Conservation (phyloP, 345 rosid genomes). For the Pugionium cornutum region DNA sequence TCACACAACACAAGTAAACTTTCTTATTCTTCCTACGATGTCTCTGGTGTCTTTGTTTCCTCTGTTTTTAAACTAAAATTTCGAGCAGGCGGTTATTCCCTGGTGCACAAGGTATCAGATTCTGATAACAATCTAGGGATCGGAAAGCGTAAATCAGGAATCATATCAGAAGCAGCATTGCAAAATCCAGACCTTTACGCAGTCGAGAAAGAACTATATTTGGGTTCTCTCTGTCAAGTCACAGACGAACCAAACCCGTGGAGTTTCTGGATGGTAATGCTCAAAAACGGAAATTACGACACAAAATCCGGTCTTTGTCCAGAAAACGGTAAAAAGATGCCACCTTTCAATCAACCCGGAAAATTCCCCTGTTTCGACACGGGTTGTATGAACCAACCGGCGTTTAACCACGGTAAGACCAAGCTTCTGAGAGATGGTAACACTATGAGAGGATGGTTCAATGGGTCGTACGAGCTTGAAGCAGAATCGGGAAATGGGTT, state of each 20-base stretch:
- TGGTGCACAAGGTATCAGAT: constrained; percentile 64
- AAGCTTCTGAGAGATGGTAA: constrained; percentile 45
- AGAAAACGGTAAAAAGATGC: constrained; percentile 54
- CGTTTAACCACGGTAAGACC: constrained; percentile 55
- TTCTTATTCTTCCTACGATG: not conserved
- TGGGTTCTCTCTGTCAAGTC: constrained; percentile 72
- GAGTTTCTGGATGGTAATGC: constrained; percentile 94
- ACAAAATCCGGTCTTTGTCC: constrained; percentile 65
- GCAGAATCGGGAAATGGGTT: constrained; percentile 30
- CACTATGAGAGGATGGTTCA: constrained; percentile 72
- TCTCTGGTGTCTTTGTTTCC: constrained; percentile 3
- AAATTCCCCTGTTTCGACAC: constrained; percentile 71
- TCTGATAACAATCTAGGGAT: constrained; percentile 64
- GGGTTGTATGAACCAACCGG: constrained; percentile 91
- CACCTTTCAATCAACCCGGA: constrained; percentile 48
- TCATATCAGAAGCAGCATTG: constrained; percentile 36
- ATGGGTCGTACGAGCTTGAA: constrained; percentile 70
- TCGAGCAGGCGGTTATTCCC: constrained; percentile 47
- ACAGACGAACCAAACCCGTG: constrained; percentile 62
- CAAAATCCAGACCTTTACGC: constrained; percentile 63
- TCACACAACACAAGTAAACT: constrained; percentile 17
- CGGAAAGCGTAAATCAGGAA: constrained; percentile 45
- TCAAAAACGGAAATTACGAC: constrained; percentile 86
- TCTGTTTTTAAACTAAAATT: not conserved
- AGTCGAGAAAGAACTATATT: constrained; percentile 63